Conservation (phyloP, 1,284 basidiomycete genomes). For the Cutaneotrichosporon sp. region DNA sequence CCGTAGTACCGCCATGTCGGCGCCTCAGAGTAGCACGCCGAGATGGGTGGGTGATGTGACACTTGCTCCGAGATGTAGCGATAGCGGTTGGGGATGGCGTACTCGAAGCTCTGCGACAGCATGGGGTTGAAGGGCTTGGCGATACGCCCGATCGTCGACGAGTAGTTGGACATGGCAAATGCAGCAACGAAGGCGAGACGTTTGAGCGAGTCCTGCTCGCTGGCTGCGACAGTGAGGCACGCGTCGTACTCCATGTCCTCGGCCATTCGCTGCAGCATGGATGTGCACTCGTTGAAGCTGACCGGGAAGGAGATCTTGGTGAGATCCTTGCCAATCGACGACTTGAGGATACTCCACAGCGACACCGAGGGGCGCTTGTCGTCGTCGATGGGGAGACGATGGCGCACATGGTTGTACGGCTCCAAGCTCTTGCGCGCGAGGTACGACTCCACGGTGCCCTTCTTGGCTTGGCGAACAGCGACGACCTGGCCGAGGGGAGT, state of each 20-base stretch:
- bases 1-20: slow-evolving; percentile 90
- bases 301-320: slow-evolving; percentile 93
- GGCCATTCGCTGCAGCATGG: slow-evolving; percentile 77
- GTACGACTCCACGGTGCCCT: slow-evolving; percentile 37
- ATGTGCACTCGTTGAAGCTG: slow-evolving; percentile 93
- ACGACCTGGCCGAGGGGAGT: neutral
- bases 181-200: slow-evolving; percentile 92
- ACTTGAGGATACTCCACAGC: slow-evolving; percentile 93
- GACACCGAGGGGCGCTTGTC: slow-evolving; percentile 87
- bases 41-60: slow-evolving; percentile 93
- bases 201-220: slow-evolving; percentile 72
- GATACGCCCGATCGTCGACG: slow-evolving; percentile 88
- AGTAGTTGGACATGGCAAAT: slow-evolving; percentile 96
- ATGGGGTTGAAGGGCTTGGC: slow-evolving; percentile 85
- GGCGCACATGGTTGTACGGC: slow-evolving; percentile 70
- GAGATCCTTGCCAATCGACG: slow-evolving; percentile 93
- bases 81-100: slow-evolving; percentile 84
- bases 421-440: slow-evolving; percentile 61
- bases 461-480: neutral
- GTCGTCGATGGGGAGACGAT: slow-evolving; percentile 64
- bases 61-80: slow-evolving; percentile 94
- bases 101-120: slow-evolving; percentile 88
- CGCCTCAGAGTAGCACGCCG: slow-evolving; percentile 92
- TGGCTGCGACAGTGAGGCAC: slow-evolving; percentile 72
- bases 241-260: slow-evolving; percentile 96